Conservation (phyloP, 768 basidiomycete genomes). For the Saitozyma sp. region DNA sequence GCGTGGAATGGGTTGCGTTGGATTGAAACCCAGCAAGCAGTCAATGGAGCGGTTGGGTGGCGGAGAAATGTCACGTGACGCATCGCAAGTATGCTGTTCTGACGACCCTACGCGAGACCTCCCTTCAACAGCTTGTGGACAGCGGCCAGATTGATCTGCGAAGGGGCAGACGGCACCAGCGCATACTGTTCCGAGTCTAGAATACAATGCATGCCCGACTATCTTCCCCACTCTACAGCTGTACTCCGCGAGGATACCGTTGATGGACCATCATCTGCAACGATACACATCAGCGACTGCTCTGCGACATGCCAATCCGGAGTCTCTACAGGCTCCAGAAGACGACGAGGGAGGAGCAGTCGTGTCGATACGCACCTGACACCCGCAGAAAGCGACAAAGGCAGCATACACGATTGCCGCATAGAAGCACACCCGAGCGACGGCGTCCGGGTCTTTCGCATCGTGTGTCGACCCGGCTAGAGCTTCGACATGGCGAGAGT, state of each 20-base stretch:
- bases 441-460: constrained; percentile 51
- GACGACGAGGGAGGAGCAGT: not conserved
- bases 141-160: too few species aligned
- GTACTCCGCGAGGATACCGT: constrained; percentile 51
- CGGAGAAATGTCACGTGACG: too few species aligned
- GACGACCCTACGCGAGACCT: too few species aligned
- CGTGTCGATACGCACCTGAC: constrained; percentile 47
- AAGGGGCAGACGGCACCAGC: too few species aligned
- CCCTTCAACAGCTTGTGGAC: too few species aligned
- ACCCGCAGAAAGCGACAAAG: constrained; percentile 52
- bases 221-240: constrained; percentile 29
- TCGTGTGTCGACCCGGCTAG: constrained; percentile 53
- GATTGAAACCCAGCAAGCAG: too few species aligned
- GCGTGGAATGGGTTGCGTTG: too few species aligned
- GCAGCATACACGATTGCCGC: constrained; percentile 54
- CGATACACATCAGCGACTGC: not conserved
- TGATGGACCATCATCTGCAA: constrained; percentile 49
- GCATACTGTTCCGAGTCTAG: not conserved
- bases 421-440: constrained; percentile 53
- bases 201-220: not conserved
- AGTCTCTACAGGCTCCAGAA: not conserved
- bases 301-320: not conserved
- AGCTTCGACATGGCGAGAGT: constrained; percentile 51
- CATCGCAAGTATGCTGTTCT: too few species aligned
- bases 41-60: too few species aligned